Base-by-base conservation (phyloP, 306 rosid species). In the Myrica gale region DNA sequence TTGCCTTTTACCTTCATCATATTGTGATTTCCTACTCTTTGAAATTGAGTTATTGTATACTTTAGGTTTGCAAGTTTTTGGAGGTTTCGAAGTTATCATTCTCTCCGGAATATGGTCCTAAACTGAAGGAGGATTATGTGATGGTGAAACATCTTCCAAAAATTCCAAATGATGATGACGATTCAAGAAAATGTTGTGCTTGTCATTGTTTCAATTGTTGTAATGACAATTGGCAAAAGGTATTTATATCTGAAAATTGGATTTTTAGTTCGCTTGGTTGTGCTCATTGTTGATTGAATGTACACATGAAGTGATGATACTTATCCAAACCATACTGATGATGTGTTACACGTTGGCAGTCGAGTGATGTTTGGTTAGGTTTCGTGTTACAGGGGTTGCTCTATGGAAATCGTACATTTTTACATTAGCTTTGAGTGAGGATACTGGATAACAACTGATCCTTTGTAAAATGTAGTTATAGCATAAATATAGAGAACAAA, bases 161-260 rank as follows among this genome's bases (percentile, higher is more conserved):
- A 82, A 84, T 96, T 78, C 82, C 52, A 7, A 87, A 56, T 78
- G 86, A 84, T 62, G 89, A 92, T 47, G 86, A 96, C 26, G 85
- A 85, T 82, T 77, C 89, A 44, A 87, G 89, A 82, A 96, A 84
- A 81, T 96, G 99, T 82, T 90, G 96, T 84, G 52, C 79, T 39
- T 92, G 96, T 66, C 42, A 32, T 68, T 90, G 96, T 84, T 92
- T 92, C 81, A 75, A 45, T 79, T 96, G 98, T 82, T 96, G 98
- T 63, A 92, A 96, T 84, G 97, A 96, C 91, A 92, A 89, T 79
- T 96, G 99, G 99, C 99, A 92, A 81, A 96, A 90, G 98, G 99
- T 90, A 89, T 54, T 76, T 69, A 68, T 37, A 56, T 48, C 17
- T 73, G 66, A 72, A 48, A 51, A 42, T 69, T 76, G 16, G 39